phyloP scores from a whole-genome alignment of 225 moss, liverwort and hornwort species.

The Polytrichum formosum region DNA sequence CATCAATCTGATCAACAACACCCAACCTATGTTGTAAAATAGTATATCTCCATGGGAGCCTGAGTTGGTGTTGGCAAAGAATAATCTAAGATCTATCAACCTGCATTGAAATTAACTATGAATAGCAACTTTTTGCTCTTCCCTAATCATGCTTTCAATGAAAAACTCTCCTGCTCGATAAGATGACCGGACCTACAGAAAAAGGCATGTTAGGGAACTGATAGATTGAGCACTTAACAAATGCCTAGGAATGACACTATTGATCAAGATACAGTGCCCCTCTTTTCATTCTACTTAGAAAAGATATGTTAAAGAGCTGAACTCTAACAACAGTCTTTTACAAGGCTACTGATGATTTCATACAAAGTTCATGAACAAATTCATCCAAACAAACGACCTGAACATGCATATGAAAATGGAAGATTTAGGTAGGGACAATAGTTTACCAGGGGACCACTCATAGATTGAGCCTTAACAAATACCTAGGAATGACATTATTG shows the following conservation, averaged over 20 bases:
- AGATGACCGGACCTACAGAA: constrained; percentile 79
- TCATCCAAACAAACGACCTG: not conserved
- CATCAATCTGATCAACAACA: not conserved
- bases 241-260: not conserved
- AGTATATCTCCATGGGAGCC: not conserved
- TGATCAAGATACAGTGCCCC: not conserved
- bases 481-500: not conserved
- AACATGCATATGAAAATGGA: not conserved
- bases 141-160: constrained; percentile 85
- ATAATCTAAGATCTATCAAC: not conserved
- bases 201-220: not conserved
- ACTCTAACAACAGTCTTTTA: not conserved
- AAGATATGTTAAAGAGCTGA: not conserved
- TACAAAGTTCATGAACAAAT: not conserved
- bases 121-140: constrained; percentile 33
- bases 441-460: constrained; percentile 85
- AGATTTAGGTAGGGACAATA: not conserved
- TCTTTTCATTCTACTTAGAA: not conserved
- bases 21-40: not conserved
- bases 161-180: constrained; percentile 95
- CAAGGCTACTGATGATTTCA: not conserved
- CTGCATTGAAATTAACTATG: not conserved
- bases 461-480: no score
- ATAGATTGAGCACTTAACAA: not conserved
- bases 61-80: not conserved